phyloP scores from a whole-genome alignment of 345 rosid genomes.

The Lumnitzera littorea region DNA sequence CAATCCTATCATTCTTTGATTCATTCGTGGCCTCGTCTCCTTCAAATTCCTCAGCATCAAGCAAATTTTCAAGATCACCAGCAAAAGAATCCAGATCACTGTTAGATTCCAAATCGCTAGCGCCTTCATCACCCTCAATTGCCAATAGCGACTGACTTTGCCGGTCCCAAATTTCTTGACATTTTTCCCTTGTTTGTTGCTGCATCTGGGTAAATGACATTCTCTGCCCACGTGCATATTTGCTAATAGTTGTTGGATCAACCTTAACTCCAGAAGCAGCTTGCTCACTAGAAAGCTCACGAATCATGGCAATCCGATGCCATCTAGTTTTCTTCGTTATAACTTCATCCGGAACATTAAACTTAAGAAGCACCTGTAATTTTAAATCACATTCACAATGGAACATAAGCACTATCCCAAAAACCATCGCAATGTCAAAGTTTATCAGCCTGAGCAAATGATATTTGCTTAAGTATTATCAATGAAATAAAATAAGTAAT shows the following conservation, averaged over 20 bases:
- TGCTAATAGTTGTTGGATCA: constrained; percentile 87
- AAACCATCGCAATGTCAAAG: too few species aligned
- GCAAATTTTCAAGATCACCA: constrained; percentile 93
- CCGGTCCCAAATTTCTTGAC: constrained; percentile 99
- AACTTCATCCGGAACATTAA: constrained; percentile 84
- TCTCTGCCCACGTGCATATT: constrained; percentile 97
- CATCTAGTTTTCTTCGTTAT: constrained; percentile 91
- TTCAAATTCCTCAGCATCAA: constrained; percentile 93
- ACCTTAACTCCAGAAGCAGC: constrained; percentile 94
- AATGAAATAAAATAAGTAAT: too few species aligned
- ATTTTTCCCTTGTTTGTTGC: constrained; percentile 97
- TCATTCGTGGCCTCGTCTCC: constrained; percentile 61
- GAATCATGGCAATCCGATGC: constrained; percentile 99
- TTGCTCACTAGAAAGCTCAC: constrained; percentile 98
- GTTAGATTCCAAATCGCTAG: constrained; percentile 85
- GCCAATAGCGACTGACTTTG: constrained; percentile 84
- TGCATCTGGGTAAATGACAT: constrained; percentile 98
- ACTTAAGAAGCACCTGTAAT: constrained; percentile 79
- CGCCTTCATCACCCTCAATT: constrained; percentile 73
- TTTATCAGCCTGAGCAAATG: too few species aligned
- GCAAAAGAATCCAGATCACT: constrained; percentile 99
- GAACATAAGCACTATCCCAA: neutral
- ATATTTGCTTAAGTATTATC: too few species aligned
- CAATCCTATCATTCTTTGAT: constrained; percentile 58
- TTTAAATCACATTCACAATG: neutral